Evolutionary conservation across 2,329 filamentous ascomycete species (phyloP).

Genomic region (Cordyceps farinosa): DNA sequence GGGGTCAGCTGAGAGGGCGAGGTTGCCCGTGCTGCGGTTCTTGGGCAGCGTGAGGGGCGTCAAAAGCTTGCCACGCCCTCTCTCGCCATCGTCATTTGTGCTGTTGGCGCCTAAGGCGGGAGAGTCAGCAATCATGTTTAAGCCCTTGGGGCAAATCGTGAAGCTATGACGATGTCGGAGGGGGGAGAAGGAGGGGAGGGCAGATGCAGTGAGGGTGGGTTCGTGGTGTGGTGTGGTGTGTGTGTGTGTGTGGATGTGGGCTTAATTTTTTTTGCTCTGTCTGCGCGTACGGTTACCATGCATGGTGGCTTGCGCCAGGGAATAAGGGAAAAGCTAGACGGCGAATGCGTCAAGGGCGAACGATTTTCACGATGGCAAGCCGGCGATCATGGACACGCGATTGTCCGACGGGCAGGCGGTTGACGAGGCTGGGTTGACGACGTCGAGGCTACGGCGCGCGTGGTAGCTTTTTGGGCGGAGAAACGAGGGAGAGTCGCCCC

Average conservation of each 20-base stretch:
- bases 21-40: constrained; percentile 63
- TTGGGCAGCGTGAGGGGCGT: constrained; percentile 55
- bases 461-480: not conserved
- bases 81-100: constrained; percentile 31
- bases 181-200: not conserved
- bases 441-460: not conserved
- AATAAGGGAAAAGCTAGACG: not conserved
- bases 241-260: not conserved
- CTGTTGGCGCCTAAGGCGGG: constrained; percentile 16
- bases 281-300: constrained; percentile 15
- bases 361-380: not conserved
- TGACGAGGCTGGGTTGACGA: not conserved
- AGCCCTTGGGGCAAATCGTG: not conserved
- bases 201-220: not conserved
- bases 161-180: constrained; percentile 1
- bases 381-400: constrained; percentile 4
- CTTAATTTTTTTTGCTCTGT: constrained; percentile 4
- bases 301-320: constrained; percentile 11
- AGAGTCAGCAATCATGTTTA: constrained; percentile 24
- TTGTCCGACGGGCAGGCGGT: not conserved
- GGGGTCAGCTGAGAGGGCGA: constrained; percentile 47
- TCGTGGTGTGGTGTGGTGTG: not conserved
- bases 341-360: not conserved
- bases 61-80: constrained; percentile 44
- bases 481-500: not conserved